These are phyloP conservation scores for Monascus ruber DNA, from an alignment of 2,329 filamentous ascomycete species.

Conservation along the genomic window DNA sequence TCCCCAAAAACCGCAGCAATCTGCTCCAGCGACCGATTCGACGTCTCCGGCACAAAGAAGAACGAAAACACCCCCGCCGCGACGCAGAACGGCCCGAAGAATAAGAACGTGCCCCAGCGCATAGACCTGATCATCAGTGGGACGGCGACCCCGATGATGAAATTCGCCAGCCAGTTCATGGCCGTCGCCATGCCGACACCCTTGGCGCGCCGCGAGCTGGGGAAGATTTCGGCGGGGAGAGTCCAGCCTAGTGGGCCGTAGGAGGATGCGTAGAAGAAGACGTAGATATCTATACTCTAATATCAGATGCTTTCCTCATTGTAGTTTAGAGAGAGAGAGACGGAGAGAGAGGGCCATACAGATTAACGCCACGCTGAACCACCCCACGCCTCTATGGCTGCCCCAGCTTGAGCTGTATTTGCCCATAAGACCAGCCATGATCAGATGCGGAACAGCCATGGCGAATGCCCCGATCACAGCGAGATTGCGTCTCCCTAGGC, in stretches of 20 bases:
- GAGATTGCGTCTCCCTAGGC: constrained; percentile 18
- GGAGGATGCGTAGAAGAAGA: constrained; percentile 10
- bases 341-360: constrained; percentile 1
- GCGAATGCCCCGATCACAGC: constrained; percentile 19
- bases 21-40: no score
- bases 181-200: constrained; percentile 25
- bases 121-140: constrained; percentile 49
- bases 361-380: constrained; percentile 9
- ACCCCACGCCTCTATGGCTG: constrained; percentile 11
- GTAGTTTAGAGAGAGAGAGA: no score
- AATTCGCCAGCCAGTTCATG: constrained; percentile 29
- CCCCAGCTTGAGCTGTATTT: constrained; percentile 13
- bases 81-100: constrained; percentile 43
- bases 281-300: background rate
- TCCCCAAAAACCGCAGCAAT: no score
- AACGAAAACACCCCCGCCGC: constrained; percentile 16
- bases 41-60: no score
- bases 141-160: constrained; percentile 45
- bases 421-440: constrained; percentile 16
- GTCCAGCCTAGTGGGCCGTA: constrained; percentile 27
- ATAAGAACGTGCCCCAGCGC: constrained; percentile 39
- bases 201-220: constrained; percentile 24
- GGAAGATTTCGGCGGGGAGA: constrained; percentile 27
- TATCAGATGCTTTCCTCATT: no score
- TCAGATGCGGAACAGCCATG: constrained; percentile 18